Evolutionary conservation across 2,329 filamentous ascomycete genomes (phyloP), one percentile per base, ranked within the genome.

Genomic region (Botrytis medusae): DNA sequence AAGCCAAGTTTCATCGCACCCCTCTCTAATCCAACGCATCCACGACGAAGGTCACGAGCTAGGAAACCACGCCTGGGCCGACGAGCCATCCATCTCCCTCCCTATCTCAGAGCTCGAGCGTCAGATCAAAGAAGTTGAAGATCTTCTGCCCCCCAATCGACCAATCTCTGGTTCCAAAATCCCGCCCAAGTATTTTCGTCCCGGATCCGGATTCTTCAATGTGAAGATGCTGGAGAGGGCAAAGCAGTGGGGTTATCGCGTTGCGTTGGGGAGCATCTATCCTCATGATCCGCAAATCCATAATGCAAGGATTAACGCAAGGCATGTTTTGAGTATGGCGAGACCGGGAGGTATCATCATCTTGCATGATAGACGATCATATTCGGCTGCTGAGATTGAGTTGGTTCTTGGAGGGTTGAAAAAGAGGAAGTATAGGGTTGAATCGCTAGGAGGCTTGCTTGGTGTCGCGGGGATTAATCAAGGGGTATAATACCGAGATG

Each of bases 241-340:
- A 12, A 83, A 83, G 48, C 84, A 83, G 69, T 80, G 94, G 74
- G 91, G 90, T 6, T 95, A 93, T 82, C 85, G 86, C 68, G 85
- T 96, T 69, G 91, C 94, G n/a, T 84, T 97, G 57, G 94, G 94
- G 4, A 91, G 90, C 81, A 90, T 97, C 59, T 97, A 97, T 82
- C 94, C 94, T 8, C 94, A 97, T 83, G 94, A 97, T 83, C 90
- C 94, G n/a, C 94, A 97, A 85, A 91, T 97, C 73, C 85, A 85
- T 16, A 91, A 88, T 79, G 87, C 89, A 77, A 84, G 85, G 76
- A 77, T 94, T 70, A 97, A 97, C 82, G 91, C 93, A 12, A 86
- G 85, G 76, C 94, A 97, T 83, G 88, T 97, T 6, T 82, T 97
- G 77, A 94, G 92, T 83, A 94, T 94, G 91, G 85, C 92, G 51